These are phyloP conservation scores for Hypoxylon perforatum DNA, from an alignment of 495 filamentous ascomycete species.

Conservation along the genomic window DNA sequence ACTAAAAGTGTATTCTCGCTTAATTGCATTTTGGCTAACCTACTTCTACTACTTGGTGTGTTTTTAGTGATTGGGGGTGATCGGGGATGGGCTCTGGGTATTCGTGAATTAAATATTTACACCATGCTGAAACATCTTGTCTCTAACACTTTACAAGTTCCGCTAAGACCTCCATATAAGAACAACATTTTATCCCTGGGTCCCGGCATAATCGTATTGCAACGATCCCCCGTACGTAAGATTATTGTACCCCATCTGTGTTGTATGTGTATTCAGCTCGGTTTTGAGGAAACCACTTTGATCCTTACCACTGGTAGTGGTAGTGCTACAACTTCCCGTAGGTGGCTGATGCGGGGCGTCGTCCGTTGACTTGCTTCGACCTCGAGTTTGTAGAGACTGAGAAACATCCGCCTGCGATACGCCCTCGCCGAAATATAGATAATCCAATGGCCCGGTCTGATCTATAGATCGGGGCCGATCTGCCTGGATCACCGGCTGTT, in stretches of 20 bases:
- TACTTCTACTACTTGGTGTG: no score
- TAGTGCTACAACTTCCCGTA: not conserved
- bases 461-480: not conserved
- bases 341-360: not conserved
- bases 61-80: no score
- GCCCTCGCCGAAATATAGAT: slow-evolving; percentile 22
- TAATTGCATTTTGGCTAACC: no score
- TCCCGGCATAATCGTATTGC: slow-evolving; percentile 16
- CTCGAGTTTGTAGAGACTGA: slow-evolving; percentile 1
- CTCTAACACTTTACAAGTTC: no score
- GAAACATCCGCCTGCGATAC: slow-evolving; percentile 3
- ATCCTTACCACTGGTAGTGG: slow-evolving; percentile 5
- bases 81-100: no score
- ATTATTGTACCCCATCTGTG: slow-evolving; percentile 26
- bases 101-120: no score
- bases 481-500: not conserved
- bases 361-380: slow-evolving; percentile 8
- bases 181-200: not conserved
- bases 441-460: slow-evolving; percentile 9
- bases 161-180: no score
- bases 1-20: no score
- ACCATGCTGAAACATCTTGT: no score
- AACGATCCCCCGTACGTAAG: slow-evolving; percentile 19
- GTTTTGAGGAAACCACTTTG: slow-evolving; percentile 18
- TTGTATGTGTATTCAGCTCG: slow-evolving; percentile 13